Percentiles rank a stretch among this genome's conserved stretches.
Conservation (phyloP, 345 rosid species). For the Angophora floribunda region DNA sequence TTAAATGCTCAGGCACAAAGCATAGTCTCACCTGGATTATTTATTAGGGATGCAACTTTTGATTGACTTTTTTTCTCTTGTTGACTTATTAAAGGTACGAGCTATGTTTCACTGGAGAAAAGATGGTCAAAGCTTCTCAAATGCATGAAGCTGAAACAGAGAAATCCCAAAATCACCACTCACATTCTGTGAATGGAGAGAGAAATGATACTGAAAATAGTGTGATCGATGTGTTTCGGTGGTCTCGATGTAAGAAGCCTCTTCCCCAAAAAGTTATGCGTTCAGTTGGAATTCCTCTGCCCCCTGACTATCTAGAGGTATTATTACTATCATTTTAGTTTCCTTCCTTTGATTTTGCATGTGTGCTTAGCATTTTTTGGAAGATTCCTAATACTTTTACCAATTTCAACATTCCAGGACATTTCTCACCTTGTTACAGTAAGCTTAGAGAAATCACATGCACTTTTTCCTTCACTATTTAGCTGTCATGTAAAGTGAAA, state of each 20-base stretch:
- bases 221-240: slow-evolving; percentile 73
- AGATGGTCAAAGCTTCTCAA: slow-evolving; percentile 55
- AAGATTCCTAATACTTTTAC: background rate
- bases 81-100: slow-evolving; percentile 47
- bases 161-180: slow-evolving; percentile 53
- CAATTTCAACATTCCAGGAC: background rate
- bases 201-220: slow-evolving; percentile 51
- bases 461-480: background rate
- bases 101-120: slow-evolving; percentile 89
- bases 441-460: background rate
- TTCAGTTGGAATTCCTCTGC: slow-evolving; percentile 82
- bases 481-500: background rate
- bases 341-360: background rate
- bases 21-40: background rate
- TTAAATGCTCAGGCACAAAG: background rate
- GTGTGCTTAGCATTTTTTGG: background rate
- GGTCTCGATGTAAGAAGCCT: slow-evolving; percentile 92
- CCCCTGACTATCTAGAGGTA: slow-evolving; percentile 88
- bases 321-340: background rate
- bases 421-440: background rate
- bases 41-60: background rate
- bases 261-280: slow-evolving; percentile 86
- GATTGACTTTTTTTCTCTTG: background rate
- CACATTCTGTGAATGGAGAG: slow-evolving; percentile 60
- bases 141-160: slow-evolving; percentile 55